Base-by-base conservation (phyloP, 2,329 filamentous ascomycete species). In the Stachybotrys elegans region DNA sequence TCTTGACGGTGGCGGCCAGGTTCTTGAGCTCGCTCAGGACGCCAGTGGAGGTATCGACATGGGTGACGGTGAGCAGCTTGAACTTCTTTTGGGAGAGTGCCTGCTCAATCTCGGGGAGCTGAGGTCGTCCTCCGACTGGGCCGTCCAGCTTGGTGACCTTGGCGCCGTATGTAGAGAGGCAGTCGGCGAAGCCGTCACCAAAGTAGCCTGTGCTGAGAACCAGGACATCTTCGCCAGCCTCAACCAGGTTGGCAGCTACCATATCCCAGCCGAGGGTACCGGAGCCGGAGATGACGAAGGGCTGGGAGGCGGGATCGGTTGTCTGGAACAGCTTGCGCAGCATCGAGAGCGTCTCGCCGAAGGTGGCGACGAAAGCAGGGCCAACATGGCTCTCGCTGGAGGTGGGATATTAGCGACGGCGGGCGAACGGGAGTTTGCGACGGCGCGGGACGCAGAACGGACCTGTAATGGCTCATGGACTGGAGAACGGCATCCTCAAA, bases 201-300 rank as follows among this genome's bases (percentile, higher is more conserved):
- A 98, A 98, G 78, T 98, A 98, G 53, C 93, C 93, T 34, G 89
- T 94, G 73, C 95, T 91, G 16, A 98, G 80, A 43, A 98, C 91
- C 32, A 98, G 78, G 20, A 87, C 93, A 47, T 95, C 81, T 61
- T 98, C 93, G 48, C 88, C 91, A 41, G 83, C 78, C 72, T 98
- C 92, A 48, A 88, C 78, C 50, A 98, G 72, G 72, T 97, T 98
- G 56, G 90, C 85, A n/a, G 90, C 86, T 37, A 97, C 90, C 47
- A 97, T 72, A 63, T 98, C 93, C 93, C 93, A 98, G 48, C 93
- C 93, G 7, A 98, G 77, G 17, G 93, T 98, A 46, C 93, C 93
- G 43, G 91, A 96, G 50, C 93, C 93, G 53, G 89, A 90, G 65
- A 98, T 81, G 63, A 97, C 79, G 62, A 96, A 94, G 32, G 93